A percentile compares a stretch with the other conserved stretches of the same genome.
Conservation (phyloP, 2,329 filamentous ascomycete genomes). For the Teratosphaeria epicoccoides region DNA sequence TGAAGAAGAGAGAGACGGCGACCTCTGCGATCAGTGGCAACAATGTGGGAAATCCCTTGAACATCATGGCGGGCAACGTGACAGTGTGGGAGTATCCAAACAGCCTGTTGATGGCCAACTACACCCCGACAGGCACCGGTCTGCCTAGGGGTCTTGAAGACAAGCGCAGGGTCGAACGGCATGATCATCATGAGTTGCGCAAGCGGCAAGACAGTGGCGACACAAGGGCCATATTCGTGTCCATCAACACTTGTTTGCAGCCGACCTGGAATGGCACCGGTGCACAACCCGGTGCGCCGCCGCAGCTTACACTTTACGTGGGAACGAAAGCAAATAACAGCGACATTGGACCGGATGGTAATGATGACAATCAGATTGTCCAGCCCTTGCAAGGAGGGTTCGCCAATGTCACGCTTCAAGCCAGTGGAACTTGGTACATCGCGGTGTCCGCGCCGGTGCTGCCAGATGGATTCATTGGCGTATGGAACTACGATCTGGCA, state of each 20-base stretch:
- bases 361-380: constrained; percentile 35
- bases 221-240: constrained; percentile 57
- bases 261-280: constrained; percentile 47
- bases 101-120: constrained; percentile 40
- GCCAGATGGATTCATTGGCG: constrained; percentile 48
- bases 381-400: constrained; percentile 57
- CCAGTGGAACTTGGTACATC: constrained; percentile 61
- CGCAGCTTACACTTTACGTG: constrained; percentile 69
- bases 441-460: constrained; percentile 61
- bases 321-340: constrained; percentile 52
- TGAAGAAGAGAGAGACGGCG: constrained; percentile 22
- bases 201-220: constrained; percentile 13
- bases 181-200: constrained; percentile 17
- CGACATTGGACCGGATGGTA: constrained; percentile 52
- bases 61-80: constrained; percentile 52
- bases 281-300: constrained; percentile 34
- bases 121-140: constrained; percentile 18
- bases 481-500: constrained; percentile 72
- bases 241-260: constrained; percentile 76
- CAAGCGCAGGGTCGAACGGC: constrained; percentile 2
- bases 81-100: constrained; percentile 55
- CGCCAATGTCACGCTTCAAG: constrained; percentile 51
- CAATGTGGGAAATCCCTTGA: constrained; percentile 51
- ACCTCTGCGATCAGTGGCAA: constrained; percentile 37
- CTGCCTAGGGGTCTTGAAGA: constrained; percentile 18